Evolutionary conservation across 2,329 filamentous ascomycete species (phyloP).

Genomic region (Pseudogymnoascus sp.): DNA sequence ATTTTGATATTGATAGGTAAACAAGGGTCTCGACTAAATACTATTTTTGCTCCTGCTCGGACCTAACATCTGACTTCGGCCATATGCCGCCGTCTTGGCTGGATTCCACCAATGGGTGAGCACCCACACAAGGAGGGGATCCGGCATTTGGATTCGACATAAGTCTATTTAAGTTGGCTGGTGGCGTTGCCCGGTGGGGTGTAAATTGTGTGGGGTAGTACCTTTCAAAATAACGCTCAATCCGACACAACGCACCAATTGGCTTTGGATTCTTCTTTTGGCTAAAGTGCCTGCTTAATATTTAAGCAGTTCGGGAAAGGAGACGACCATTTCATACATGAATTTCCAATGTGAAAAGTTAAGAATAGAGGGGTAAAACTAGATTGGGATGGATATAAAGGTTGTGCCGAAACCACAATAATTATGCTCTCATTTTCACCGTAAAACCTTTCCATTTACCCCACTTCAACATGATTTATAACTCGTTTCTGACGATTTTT

Average conservation of each 20-base stretch:
- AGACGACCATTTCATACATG: not conserved
- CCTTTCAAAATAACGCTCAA: not conserved
- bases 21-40: too few relatives aligned
- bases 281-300: not conserved
- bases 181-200: not conserved
- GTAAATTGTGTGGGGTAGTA: slow-evolving; percentile 1
- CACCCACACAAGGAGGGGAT: not conserved
- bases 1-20: not conserved
- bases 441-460: not conserved
- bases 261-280: not conserved
- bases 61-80: not conserved
- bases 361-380: not conserved
- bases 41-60: not conserved
- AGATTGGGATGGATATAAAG: not conserved
- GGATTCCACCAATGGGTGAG: not conserved
- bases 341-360: not conserved
- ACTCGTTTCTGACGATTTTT: not conserved
- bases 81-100: not conserved
- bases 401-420: not conserved
- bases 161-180: not conserved
- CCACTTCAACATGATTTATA: not conserved
- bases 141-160: not conserved
- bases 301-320: not conserved
- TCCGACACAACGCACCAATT: not conserved
- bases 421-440: not conserved